phyloP scores from a whole-genome alignment of 164 flowering plant genomes.

The Amborella trichopoda region DNA sequence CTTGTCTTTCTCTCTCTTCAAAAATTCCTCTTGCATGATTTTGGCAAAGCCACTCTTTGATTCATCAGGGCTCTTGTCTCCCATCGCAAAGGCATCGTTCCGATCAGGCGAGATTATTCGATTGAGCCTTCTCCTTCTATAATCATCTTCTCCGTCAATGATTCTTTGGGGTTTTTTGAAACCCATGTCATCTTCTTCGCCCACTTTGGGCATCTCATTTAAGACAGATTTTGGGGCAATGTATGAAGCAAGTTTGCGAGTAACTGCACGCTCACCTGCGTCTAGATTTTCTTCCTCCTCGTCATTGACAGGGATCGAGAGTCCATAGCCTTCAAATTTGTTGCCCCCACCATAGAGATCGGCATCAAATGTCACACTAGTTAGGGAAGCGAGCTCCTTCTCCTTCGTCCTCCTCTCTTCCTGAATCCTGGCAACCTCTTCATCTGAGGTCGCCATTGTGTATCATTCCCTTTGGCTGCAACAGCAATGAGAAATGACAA shows the following conservation, averaged over 20 bases:
- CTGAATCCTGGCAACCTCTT: conserved; percentile 61
- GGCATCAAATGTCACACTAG: conserved; percentile 49
- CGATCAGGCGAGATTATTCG: conserved; percentile 76
- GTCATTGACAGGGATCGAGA: conserved; percentile 65
- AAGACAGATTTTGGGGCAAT: conserved; percentile 75
- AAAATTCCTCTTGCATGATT: conserved; percentile 71
- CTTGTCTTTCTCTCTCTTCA: conserved; percentile 68
- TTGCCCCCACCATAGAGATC: conserved; percentile 62
- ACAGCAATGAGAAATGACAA: not conserved
- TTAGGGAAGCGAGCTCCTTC: conserved; percentile 62
- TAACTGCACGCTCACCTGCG: conserved; percentile 41
- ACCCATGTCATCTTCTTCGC: conserved; percentile 31
- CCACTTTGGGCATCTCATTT: conserved; percentile 49
- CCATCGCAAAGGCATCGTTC: conserved; percentile 69
- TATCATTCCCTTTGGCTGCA: not conserved
- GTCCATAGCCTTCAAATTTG: conserved; percentile 42
- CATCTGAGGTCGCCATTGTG: conserved; percentile 28
- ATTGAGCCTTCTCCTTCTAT: conserved; percentile 60
- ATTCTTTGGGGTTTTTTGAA: conserved; percentile 51
- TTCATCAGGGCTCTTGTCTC: conserved; percentile 82
- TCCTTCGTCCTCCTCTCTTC: conserved; percentile 82
- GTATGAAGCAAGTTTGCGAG: conserved; percentile 57
- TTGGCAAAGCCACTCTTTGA: conserved; percentile 76
- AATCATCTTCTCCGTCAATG: conserved; percentile 85
- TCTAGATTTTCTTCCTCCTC: conserved; percentile 48